Base-by-base conservation (phyloP, 768 basidiomycete species). In the Kwoniella shandongensis region DNA sequence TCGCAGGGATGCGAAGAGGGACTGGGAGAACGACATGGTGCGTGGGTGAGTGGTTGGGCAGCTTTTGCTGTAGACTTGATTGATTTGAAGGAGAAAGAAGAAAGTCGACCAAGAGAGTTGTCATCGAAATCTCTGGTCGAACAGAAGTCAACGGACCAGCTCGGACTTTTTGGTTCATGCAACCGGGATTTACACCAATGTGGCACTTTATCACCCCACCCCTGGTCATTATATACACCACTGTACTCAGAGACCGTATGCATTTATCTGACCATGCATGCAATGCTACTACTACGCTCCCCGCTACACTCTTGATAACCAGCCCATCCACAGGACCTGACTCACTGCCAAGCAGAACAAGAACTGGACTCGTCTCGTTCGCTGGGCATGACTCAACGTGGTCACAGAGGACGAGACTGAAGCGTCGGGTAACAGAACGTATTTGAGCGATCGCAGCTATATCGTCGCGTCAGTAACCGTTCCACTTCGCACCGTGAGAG, bases 401-500 rank as follows among this genome's bases (percentile, higher is more conserved):
- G 79, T 81, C 2, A 80, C 83, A 42, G 73, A 83, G 35, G 78
- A 82, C 35, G 81, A 79, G 26, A 78, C 73, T 10, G 81, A 83
- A 2, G 86, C 81, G 75, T 96, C 91, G 3, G 93, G 91, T 1
- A 96, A 83, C 50, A 96, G 86, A 52, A 96, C 85, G 18, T 91
- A 89, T 50, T 92, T 89, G 25, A 97, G 82, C 1, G 93, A 94
- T 41, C 92, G 90, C 22, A 96, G 85, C 92, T 94, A 32, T 20
- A n/a, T 15, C 17, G 15, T 10, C 18, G 32, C 10, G 15, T 29
- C 26, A 38, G 26, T 18, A 32, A 13, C n/a, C 11, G 23, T n/a
- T n/a, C n/a, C 36, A 12, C 29, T 39, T 23, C 13, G n/a, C 17
- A 18, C n/a, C n/a, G n/a, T n/a, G n/a, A n/a, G n/a, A n/a, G n/a